phyloP scores from a whole-genome alignment of 164 flowering plant genomes.

The Taxillus chinensis region DNA sequence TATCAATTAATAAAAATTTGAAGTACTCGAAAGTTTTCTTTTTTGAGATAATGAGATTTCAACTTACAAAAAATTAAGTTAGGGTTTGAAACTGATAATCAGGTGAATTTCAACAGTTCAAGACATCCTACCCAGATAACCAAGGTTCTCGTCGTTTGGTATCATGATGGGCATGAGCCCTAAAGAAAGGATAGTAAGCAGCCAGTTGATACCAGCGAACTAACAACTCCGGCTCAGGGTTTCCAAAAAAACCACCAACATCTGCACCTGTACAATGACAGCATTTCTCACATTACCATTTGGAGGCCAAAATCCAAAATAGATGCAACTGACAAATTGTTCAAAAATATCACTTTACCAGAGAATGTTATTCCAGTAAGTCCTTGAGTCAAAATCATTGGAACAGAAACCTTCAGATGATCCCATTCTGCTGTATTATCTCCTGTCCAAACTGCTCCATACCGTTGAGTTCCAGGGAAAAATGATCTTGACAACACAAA shows the following conservation, averaged over 20 bases:
- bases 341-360: conserved; percentile 28
- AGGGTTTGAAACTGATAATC: not conserved
- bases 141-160: conserved; percentile 97
- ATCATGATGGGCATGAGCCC: conserved; percentile 98
- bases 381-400: conserved; percentile 92
- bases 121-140: conserved; percentile 72
- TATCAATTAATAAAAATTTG: too few species aligned
- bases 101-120: not conserved
- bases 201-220: conserved; percentile 99
- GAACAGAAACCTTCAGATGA: conserved; percentile 86
- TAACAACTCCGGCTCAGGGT: conserved; percentile 83
- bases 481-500: conserved; percentile 93
- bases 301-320: not conserved
- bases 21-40: too few species aligned
- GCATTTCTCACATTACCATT: not conserved
- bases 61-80: too few species aligned
- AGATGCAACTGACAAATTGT: not conserved
- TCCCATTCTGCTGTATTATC: conserved; percentile 99
- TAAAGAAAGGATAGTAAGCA: conserved; percentile 93
- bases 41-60: too few species aligned
- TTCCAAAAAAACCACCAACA: conserved; percentile 98
- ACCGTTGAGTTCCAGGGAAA: conserved; percentile 92
- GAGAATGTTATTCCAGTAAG: conserved; percentile 82
- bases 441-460: conserved; percentile 97
- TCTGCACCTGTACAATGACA: conserved; percentile 66